Evolutionary conservation across 257 asterid genomes (phyloP), one percentile per base, ranked within the genome.

Genomic region (Solanum phureja): DNA sequence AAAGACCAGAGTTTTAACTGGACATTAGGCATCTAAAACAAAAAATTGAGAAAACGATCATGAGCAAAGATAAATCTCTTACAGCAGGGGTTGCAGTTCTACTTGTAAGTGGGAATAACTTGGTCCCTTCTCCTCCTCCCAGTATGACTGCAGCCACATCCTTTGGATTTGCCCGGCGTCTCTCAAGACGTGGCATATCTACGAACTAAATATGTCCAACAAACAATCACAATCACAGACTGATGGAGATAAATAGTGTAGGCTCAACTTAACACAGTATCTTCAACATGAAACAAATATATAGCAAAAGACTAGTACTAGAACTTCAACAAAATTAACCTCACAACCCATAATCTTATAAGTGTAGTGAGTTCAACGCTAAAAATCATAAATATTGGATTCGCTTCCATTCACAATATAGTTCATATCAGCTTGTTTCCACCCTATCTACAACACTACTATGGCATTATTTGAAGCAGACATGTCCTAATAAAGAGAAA

Each of bases 81-180:
- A 97, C 99, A 88, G 99, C 99, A 86, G 99, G 99, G 42, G 98
- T 96, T 64, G 99, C 99, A 79, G 97, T 81, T 94, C 95, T 93
- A 86, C 93, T 93, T 11, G 99, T 97, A 72, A 97, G 98, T 5
- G 99, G 99, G 90, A 97, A 96, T 10, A 97, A 94, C n/a, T 95
- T 96, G 2, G 93, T 64, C 38, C 99, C 99, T 2, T 98, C 91
- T 6, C 99, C 99, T 73, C 99, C 99, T 89, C 99, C 99, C 38
- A 97, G 94, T 68, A 97, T 96, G 86, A 97, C 94, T 19, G 99
- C 98, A 66, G 98, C 99, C 90, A 97, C 99, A 89, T 95, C 95
- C 69, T 96, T 95, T 0, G 99, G 99, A 69, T 94, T 88, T 5
- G 92, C 99, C 92, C 94, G 91, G 58, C 87, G 93, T 85, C 95